Base-by-base conservation (phyloP, 1,284 basidiomycete species). In the Coriolopsis trogii region DNA sequence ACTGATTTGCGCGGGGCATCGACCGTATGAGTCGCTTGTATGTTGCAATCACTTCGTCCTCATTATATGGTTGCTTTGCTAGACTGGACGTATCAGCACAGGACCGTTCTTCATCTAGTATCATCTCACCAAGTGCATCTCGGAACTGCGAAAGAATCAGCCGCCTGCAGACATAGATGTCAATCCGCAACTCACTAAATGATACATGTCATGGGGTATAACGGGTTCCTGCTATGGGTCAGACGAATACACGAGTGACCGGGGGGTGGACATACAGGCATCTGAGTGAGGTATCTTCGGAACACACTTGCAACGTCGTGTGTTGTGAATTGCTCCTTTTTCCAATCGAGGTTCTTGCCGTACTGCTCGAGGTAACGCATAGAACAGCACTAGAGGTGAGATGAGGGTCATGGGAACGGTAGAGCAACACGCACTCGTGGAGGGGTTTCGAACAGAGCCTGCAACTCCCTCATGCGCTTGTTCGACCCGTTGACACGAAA, bases 281-380 rank as follows among this genome's bases (percentile, higher is more conserved):
- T 93, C 67, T 91, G 90, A 6, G 95, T 98, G 53, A 99, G 84
- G 72, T 95, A 99, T 73, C 96, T 79, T 52, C 96, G 82, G 67
- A 99, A 92, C 46, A 99, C 93, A 63, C 92, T 96, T 16, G 96
- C 96, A 42, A 97, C 94, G 68, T 99, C 96, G 70, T 99, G 96
- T 2, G 95, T 84, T 28, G 90, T 97, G 71, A 89, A 98, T 18
- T 80, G 79, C 62, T 91, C 85, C 51, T 81, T 75, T 65, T 85
- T 86, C 95, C 95, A 98, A 63, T 96, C 90, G 28, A 99, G 77
- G 51, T 87, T 83, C 70, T 96, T 96, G 56, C 96, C 97, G 65
- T 94, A 98, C 91, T 95, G 62, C 21, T 33, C n/a, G 12, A 20
- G n/a, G n/a, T n/a, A 9, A 39, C 36, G 48, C 30, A 51, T 51